phyloP scores from a whole-genome alignment of 176 grass and related monocot species.

The Triticum timopheevii region DNA sequence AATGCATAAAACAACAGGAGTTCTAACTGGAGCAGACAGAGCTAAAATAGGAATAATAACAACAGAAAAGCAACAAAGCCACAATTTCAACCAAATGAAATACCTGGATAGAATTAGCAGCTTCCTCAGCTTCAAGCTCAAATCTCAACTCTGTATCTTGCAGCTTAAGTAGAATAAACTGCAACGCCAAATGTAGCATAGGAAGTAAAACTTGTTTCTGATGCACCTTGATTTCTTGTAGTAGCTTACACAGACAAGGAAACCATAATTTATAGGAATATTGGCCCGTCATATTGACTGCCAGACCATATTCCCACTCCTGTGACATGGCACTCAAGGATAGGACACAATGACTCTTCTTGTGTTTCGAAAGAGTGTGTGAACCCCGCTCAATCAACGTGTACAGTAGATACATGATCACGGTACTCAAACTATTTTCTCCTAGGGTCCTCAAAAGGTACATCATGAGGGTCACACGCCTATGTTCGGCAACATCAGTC shows the following conservation, averaged over 20 bases:
- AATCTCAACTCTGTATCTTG: slow-evolving; percentile 82
- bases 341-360: slow-evolving; percentile 7
- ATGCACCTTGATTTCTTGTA: slow-evolving; percentile 57
- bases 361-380: slow-evolving; percentile 17
- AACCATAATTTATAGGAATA: slow-evolving; percentile 91
- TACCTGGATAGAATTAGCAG: slow-evolving; percentile 76
- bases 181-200: slow-evolving; percentile 58
- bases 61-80: slow-evolving; percentile 4
- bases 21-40: neutral
- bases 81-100: slow-evolving; percentile 1
- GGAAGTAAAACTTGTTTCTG: slow-evolving; percentile 40
- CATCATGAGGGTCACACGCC: slow-evolving; percentile 63
- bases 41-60: neutral
- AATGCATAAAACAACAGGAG: neutral
- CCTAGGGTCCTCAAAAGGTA: slow-evolving; percentile 90
- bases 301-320: slow-evolving; percentile 81
- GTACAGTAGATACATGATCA: slow-evolving; percentile 64
- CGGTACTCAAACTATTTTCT: slow-evolving; percentile 50
- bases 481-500: slow-evolving; percentile 62
- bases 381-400: slow-evolving; percentile 43
- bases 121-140: slow-evolving; percentile 62
- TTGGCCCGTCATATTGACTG: slow-evolving; percentile 53
- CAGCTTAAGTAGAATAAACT: slow-evolving; percentile 66
- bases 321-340: slow-evolving; percentile 38
- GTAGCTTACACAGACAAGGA: slow-evolving; percentile 78